A percentile compares a stretch with the other conserved stretches of the same genome.
These are phyloP conservation scores for Pseudogymnoascus sp. DNA, from an alignment of 2,329 filamentous ascomycete genomes.

Conservation along the genomic window DNA sequence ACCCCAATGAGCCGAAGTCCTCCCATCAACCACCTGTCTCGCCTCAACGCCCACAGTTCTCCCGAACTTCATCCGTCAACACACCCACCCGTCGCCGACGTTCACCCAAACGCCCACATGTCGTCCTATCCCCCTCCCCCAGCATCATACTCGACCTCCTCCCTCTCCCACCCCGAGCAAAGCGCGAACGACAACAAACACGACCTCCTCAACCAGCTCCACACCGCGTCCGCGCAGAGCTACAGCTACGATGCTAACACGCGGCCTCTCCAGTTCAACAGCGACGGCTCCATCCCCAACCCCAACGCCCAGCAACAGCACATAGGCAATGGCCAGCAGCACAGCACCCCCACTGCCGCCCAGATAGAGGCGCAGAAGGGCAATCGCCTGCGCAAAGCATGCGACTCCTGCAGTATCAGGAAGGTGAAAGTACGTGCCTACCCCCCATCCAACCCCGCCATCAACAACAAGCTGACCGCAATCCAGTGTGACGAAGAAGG, in stretches of 20 bases:
- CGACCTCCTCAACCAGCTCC: background rate
- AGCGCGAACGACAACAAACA: background rate
- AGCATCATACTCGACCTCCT: background rate
- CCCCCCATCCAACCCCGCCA: background rate
- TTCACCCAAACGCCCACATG: slow-evolving; percentile 1
- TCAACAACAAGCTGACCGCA: slow-evolving; percentile 12
- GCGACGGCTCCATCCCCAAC: slow-evolving; percentile 8
- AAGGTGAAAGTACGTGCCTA: slow-evolving; percentile 41
- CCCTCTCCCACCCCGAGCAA: background rate
- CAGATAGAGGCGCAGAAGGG: slow-evolving; percentile 21
- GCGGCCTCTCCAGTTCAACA: slow-evolving; percentile 3
- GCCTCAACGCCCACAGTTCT: background rate
- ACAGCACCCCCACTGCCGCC: slow-evolving; percentile 12
- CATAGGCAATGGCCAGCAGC: slow-evolving; percentile 11
- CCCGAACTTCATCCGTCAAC: slow-evolving; percentile 5
- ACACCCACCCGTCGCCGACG: background rate
- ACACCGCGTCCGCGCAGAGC: slow-evolving; percentile 1
- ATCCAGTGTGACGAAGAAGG: slow-evolving; percentile 55
- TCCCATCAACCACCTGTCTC: background rate
- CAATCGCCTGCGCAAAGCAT: slow-evolving; percentile 40
- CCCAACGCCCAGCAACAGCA: background rate
- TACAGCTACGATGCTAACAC: slow-evolving; percentile 9
- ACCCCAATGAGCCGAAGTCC: background rate
- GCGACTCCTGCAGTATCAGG: slow-evolving; percentile 44
- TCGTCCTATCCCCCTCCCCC: background rate